A percentile compares a stretch with the other conserved stretches of the same genome.
Conservation (phyloP, 495 filamentous ascomycete genomes). For the Penicillium cataractarum region DNA sequence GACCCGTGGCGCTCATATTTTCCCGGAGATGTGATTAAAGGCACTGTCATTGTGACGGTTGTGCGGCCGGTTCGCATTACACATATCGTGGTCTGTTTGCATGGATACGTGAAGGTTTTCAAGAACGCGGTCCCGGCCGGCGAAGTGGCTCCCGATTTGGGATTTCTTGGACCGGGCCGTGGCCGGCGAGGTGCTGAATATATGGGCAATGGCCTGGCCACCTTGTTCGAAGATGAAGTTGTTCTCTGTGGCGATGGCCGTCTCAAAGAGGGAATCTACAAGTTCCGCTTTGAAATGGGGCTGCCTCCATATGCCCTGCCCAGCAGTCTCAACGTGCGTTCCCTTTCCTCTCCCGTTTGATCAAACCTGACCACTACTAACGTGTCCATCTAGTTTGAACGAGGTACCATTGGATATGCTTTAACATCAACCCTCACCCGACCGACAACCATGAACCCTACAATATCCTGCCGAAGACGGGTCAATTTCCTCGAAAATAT, state of each 20-base stretch:
- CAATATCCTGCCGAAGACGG: conserved; percentile 75
- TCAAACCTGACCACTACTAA: conserved; percentile 1
- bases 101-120: conserved; percentile 88
- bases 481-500: conserved; percentile 76
- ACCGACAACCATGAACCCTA: conserved; percentile 83
- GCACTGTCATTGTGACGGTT: conserved; percentile 78
- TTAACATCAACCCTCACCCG: conserved; percentile 87
- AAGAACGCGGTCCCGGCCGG: conserved; percentile 70
- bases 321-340: conserved; percentile 87
- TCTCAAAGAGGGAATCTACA: conserved; percentile 81
- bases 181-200: conserved; percentile 66
- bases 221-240: conserved; percentile 87
- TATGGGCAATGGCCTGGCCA: conserved; percentile 79
- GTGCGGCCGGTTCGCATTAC: conserved; percentile 84
- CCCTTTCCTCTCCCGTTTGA: background rate
- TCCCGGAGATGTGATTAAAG: conserved; percentile 66
- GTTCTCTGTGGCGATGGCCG: conserved; percentile 89
- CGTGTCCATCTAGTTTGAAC: conserved; percentile 74
- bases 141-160: conserved; percentile 55
- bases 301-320: conserved; percentile 80
- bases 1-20: conserved; percentile 89
- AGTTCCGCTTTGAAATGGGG: conserved; percentile 89
- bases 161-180: conserved; percentile 54
- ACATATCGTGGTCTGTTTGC: conserved; percentile 83
- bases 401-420: conserved; percentile 89